These are phyloP conservation scores for Kitagawia praeruptora DNA, from an alignment of 129 eudicot species.

Conservation along the genomic window DNA sequence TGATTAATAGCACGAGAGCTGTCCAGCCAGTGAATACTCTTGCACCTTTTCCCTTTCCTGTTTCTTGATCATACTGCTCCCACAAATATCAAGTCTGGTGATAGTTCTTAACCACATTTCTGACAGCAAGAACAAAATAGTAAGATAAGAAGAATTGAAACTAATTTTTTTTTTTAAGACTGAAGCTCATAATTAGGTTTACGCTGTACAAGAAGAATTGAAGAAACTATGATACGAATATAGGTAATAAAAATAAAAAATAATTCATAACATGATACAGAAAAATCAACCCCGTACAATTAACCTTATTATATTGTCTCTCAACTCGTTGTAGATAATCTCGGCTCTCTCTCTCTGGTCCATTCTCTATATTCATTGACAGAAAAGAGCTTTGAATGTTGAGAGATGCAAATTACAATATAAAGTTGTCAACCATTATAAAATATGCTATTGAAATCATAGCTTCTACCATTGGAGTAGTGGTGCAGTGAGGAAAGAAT, in stretches of 20 bases:
- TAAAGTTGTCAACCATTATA: not conserved
- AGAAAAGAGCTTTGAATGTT: not conserved
- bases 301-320: slow-evolving; percentile 66
- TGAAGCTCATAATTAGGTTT: no score
- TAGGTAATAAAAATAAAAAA: no score
- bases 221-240: not conserved
- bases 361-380: slow-evolving; percentile 42
- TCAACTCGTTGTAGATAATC: slow-evolving; percentile 65
- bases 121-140: slow-evolving; percentile 15
- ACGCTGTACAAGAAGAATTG: no score
- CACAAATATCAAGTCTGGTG: slow-evolving; percentile 70
- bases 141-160: not conserved
- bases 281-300: not conserved
- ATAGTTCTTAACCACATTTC: slow-evolving; percentile 65
- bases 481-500: slow-evolving; percentile 77
- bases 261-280: not conserved
- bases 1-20: slow-evolving; percentile 59
- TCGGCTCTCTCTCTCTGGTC: slow-evolving; percentile 72
- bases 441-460: not conserved
- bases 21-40: slow-evolving; percentile 92
- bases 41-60: slow-evolving; percentile 88
- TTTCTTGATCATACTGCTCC: slow-evolving; percentile 94
- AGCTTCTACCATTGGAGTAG: slow-evolving; percentile 59
- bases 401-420: not conserved
- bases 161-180: no score